Base-by-base conservation (phyloP, 371 early-diverging fungal genomes). In the Mucor circinelloides region DNA sequence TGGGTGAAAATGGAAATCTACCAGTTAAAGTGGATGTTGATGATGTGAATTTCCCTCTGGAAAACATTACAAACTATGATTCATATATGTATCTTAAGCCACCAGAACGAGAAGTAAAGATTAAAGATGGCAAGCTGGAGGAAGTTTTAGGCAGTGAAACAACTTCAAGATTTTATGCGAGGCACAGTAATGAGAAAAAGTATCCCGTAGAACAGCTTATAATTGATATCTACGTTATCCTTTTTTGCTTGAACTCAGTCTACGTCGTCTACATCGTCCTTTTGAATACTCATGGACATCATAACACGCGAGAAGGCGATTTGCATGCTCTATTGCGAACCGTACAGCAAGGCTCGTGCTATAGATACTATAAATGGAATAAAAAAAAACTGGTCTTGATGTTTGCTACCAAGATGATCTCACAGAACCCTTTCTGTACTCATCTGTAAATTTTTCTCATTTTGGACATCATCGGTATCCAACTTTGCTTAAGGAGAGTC, bases 271-370 rank as follows among this genome's bases (percentile, higher is more conserved):
- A n/a, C n/a, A n/a, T n/a, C n/a, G n/a, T n/a, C n/a, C 44, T 48
- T 61, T 61, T 61, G 38, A 52, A 63, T 52, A 54, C 63, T 63
- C 50, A 54, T 63, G 63, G 54, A 52, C 52, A 63, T 52, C 31
- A 63, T 63, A 63, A 63, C 38, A 63, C 38, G 50, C 63, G 63
- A 63, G 63, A 63, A 52, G 36, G 60, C 67, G 36, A 66, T 66
- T 27, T 66, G 54, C 31, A 60, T 66, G 59, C n/a, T 66, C 60
- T 66, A 60, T 38, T 60, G 67, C 55, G 60, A 66, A 55, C 60
- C 56, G 30, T 66, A 60, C 67, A 60, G 40, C 55, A 60, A 55
- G 67, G 67, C 21, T 60, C 55, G 60, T 42, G 60, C 67, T 66
- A 66, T 54, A 60, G 55, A 66, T 17, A 54, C 50, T 36, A 36